These are phyloP conservation scores for Ascosphaera acerosa DNA, from an alignment of 2,329 filamentous ascomycete genomes.

Conservation along the genomic window DNA sequence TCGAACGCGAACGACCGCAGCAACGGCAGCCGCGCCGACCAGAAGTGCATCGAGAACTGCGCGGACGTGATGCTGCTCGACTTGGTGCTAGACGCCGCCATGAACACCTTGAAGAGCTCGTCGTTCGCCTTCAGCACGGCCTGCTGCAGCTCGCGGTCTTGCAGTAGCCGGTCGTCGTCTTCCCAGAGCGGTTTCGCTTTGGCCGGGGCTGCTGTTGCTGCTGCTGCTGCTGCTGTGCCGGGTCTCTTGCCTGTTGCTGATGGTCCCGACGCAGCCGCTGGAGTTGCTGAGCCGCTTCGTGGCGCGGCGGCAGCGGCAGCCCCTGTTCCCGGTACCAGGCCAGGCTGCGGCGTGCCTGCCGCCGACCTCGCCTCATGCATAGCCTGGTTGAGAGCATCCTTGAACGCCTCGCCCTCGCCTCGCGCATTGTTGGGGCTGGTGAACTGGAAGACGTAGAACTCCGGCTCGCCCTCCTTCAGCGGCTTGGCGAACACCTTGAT, in stretches of 20 bases:
- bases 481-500: slow-evolving; percentile 68
- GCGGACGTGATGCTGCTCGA: slow-evolving; percentile 56
- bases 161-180: slow-evolving; percentile 53
- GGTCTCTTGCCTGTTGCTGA: slow-evolving; percentile 51
- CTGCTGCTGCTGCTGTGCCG: slow-evolving; percentile 38
- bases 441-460: slow-evolving; percentile 69
- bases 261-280: slow-evolving; percentile 15
- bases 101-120: slow-evolving; percentile 56
- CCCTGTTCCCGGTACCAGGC: slow-evolving; percentile 10
- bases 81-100: slow-evolving; percentile 60
- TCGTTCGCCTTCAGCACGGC: slow-evolving; percentile 64
- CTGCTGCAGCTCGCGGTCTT: slow-evolving; percentile 60
- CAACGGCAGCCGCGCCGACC: slow-evolving; percentile 67
- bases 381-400: slow-evolving; percentile 53
- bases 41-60: slow-evolving; percentile 80
- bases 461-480: slow-evolving; percentile 18
- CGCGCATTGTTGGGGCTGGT: slow-evolving; percentile 52
- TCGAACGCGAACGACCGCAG: slow-evolving; percentile 81
- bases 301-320: no score
- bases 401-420: slow-evolving; percentile 61
- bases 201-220: slow-evolving; percentile 6
- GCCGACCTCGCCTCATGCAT: slow-evolving; percentile 41
- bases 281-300: not conserved
- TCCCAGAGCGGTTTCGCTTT: slow-evolving; percentile 36
- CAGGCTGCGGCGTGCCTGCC: slow-evolving; percentile 14